Evolutionary conservation across 1,139 yeast genomes (phyloP).

Genomic region (Hyphopichia pseudoburtonii): DNA sequence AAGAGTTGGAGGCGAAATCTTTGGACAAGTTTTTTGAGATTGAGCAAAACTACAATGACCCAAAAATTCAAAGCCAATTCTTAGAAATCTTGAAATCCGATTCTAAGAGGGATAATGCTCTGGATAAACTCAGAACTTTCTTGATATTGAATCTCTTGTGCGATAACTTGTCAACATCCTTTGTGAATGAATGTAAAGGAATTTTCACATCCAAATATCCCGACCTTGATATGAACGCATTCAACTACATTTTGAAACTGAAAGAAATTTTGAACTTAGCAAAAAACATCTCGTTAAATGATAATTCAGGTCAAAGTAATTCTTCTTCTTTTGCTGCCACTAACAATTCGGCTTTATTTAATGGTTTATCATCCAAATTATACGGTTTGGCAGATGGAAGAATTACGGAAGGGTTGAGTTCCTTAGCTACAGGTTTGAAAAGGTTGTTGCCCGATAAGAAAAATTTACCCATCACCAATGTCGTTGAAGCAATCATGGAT

Average conservation of each 20-base stretch:
- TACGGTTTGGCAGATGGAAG: slow-evolving; percentile 86
- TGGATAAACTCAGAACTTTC: slow-evolving; percentile 86
- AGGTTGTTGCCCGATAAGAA: slow-evolving; percentile 85
- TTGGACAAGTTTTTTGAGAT: slow-evolving; percentile 90
- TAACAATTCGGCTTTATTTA: slow-evolving; percentile 63
- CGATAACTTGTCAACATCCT: slow-evolving; percentile 62
- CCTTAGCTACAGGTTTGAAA: slow-evolving; percentile 83
- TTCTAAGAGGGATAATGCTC: slow-evolving; percentile 57
- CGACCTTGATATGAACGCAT: slow-evolving; percentile 61
- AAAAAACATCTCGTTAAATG: slow-evolving; percentile 33
- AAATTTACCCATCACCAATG: slow-evolving; percentile 82
- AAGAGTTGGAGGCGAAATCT: slow-evolving; percentile 79
- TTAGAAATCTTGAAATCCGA: slow-evolving; percentile 52
- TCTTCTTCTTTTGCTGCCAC: slow-evolving; percentile 13
- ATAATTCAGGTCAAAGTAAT: slow-evolving; percentile 15
- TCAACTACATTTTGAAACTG: slow-evolving; percentile 72
- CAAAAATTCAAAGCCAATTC: slow-evolving; percentile 60
- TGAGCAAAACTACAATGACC: slow-evolving; percentile 73
- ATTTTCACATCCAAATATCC: slow-evolving; percentile 56
- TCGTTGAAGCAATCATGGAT: slow-evolving; percentile 89
- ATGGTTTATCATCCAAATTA: slow-evolving; percentile 73
- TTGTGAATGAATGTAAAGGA: slow-evolving; percentile 63
- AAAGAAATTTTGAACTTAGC: slow-evolving; percentile 77
- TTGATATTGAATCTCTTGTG: slow-evolving; percentile 62
- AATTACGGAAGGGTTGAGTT: slow-evolving; percentile 75